Base-by-base conservation (phyloP, 2,329 filamentous ascomycete genomes). In the Aspergillus pseudoterreus region DNA sequence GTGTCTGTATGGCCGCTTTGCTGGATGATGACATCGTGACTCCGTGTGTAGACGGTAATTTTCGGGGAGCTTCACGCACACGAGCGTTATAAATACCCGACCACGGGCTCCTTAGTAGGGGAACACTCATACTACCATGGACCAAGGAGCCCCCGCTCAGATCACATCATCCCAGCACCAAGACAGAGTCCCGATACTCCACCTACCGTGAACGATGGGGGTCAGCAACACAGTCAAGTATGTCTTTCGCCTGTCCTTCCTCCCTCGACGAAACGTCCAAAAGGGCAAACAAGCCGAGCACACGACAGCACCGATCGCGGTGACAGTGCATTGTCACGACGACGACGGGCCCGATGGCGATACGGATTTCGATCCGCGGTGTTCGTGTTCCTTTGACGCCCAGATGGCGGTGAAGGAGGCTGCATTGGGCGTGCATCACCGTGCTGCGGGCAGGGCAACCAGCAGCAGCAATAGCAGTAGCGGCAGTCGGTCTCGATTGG, bases 141-240 rank as follows among this genome's bases (percentile, higher is more conserved):
- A 38, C 15, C 35, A 17, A 38, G 6, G 35, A 38, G 15, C 35
- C 15, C 10, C 35, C 9, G 35, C 12, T 35, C 27, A 35, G 14
- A 33, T 21, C 19, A 22, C 12, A 12, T 41, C 11, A 6, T 14
- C 32, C 21, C 12, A 50, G n/a, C 9, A 5, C 27, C 14, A 38
- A 30, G 33, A 17, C 38, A 49, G 38, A 52, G 43, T 12, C 44
- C 32, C 54, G 42, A 22, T 38, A 42, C 39, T 21, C 11, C 39
- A 19, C 15, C 17, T 30, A 11, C 27, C 27, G 27, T 30, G 27
- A 42, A 42, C 17, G 22, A 61, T 61, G 60, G 54, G 58, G 12
- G 52, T 57, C 45, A 54, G 49, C 41, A 54, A 49, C 33, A 57
- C 55, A 22, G 47, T 63, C 54, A 61, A 57, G 24, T 57, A 55